Conservation (phyloP, 768 basidiomycete genomes). For the Termitomyces sp. region DNA sequence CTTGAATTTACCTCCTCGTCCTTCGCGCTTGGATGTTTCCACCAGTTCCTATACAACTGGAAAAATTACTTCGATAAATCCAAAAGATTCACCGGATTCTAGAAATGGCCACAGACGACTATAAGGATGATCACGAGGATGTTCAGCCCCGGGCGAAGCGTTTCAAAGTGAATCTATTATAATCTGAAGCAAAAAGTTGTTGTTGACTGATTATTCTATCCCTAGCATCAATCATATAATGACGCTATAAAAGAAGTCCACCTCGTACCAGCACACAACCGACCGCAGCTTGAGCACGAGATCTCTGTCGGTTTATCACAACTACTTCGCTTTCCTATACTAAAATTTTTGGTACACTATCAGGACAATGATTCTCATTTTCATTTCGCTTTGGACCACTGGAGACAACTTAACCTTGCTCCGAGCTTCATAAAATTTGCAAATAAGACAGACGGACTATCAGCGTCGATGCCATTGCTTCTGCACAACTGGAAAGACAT, state of each 20-base stretch:
- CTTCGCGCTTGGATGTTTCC: background rate
- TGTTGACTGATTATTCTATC: background rate
- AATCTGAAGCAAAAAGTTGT: background rate
- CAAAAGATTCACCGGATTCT: background rate
- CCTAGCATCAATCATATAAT: slow-evolving; percentile 73
- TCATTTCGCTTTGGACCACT: slow-evolving; percentile 66
- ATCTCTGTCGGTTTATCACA: slow-evolving; percentile 44
- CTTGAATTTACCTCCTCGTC: background rate
- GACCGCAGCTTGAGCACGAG: slow-evolving; percentile 56
- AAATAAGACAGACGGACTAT: slow-evolving; percentile 53
- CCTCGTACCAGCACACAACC: slow-evolving; percentile 60
- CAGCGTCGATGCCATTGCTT: slow-evolving; percentile 75
- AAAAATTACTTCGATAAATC: background rate
- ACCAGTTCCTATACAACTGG: background rate
- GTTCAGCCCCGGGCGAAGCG: slow-evolving; percentile 38
- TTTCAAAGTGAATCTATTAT: slow-evolving; percentile 40
- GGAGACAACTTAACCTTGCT: slow-evolving; percentile 78
- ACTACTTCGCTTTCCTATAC: slow-evolving; percentile 1
- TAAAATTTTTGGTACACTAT: background rate
- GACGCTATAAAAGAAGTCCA: slow-evolving; percentile 68
- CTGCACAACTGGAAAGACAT: slow-evolving; percentile 78
- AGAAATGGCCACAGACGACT: slow-evolving; percentile 15
- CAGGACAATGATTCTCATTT: slow-evolving; percentile 83
- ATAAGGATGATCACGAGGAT: slow-evolving; percentile 22
- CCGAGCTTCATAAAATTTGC: slow-evolving; percentile 73